Conservation (phyloP, 2,329 filamentous ascomycete species). For the Neofusicoccum parvum region DNA sequence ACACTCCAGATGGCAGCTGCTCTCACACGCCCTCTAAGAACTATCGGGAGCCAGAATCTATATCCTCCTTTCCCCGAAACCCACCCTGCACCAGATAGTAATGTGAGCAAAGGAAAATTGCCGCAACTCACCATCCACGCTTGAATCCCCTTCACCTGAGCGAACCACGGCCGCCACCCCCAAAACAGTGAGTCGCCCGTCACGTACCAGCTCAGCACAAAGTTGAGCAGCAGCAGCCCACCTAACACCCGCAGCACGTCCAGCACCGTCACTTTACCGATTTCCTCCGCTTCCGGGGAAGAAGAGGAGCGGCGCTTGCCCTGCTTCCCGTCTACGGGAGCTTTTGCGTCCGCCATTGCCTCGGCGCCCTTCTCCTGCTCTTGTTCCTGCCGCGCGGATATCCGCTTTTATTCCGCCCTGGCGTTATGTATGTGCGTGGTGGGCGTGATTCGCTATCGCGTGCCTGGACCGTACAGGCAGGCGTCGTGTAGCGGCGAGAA, state of each 20-base stretch:
- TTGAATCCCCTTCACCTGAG: slow-evolving; percentile 38
- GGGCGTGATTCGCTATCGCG: no score
- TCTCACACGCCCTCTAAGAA: no score
- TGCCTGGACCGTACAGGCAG: no score
- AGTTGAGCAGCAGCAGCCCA: slow-evolving; percentile 67
- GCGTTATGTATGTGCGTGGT: no score
- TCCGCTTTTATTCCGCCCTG: no score
- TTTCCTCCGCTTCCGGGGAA: slow-evolving; percentile 12
- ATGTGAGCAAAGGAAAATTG: background rate
- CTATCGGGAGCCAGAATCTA: no score
- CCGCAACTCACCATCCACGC: slow-evolving; percentile 30
- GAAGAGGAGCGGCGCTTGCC: background rate
- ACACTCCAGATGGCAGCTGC: background rate
- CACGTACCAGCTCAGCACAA: slow-evolving; percentile 74
- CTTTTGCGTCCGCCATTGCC: no score
- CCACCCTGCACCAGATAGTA: no score
- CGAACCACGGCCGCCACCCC: slow-evolving; percentile 43
- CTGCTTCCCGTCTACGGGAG: background rate
- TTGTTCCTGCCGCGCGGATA: no score
- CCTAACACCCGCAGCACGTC: slow-evolving; percentile 71
- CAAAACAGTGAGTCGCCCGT: slow-evolving; percentile 61
- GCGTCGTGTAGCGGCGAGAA: no score
- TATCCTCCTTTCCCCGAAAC: background rate
- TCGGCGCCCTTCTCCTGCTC: no score
- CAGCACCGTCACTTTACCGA: slow-evolving; percentile 48